These are phyloP conservation scores for Aspergillus sp. DNA, from an alignment of 2,329 filamentous ascomycete genomes.

Conservation along the genomic window DNA sequence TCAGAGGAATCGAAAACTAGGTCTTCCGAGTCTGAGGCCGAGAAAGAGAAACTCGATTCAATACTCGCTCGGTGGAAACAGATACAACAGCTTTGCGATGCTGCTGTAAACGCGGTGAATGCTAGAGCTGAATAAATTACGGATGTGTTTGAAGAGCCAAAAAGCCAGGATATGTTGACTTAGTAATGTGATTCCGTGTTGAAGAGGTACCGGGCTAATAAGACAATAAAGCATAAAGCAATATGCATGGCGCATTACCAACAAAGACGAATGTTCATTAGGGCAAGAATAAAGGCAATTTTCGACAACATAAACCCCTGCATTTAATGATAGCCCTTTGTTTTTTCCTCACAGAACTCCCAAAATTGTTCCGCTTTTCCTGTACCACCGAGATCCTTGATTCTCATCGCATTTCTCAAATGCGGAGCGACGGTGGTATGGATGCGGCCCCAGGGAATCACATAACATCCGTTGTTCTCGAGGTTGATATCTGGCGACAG, in stretches of 20 bases:
- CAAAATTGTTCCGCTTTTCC: slow-evolving; percentile 8
- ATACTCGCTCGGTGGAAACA: slow-evolving; percentile 34
- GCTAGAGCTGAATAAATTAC: neutral
- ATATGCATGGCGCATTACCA: neutral
- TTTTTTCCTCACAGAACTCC: slow-evolving; percentile 11
- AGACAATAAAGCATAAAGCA: neutral
- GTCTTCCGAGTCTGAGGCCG: slow-evolving; percentile 1
- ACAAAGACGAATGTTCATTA: neutral
- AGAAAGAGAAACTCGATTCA: slow-evolving; percentile 16
- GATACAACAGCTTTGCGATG: slow-evolving; percentile 28
- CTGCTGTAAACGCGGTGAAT: slow-evolving; percentile 19
- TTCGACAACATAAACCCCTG: neutral
- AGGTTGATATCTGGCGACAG: slow-evolving; percentile 1
- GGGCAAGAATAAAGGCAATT: neutral
- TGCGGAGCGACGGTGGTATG: slow-evolving; percentile 9
- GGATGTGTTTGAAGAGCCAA: neutral
- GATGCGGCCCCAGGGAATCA: slow-evolving; percentile 11
- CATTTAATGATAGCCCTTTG: slow-evolving; percentile 5
- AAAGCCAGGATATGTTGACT: neutral
- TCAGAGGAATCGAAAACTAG: neutral
- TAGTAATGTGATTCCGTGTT: neutral
- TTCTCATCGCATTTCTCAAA: slow-evolving; percentile 3
- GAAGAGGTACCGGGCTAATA: neutral
- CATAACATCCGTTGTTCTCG: slow-evolving; percentile 12
- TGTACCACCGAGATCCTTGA: slow-evolving; percentile 4